These are phyloP conservation scores for Boletus eberwhitei DNA, from an alignment of 768 basidiomycete species.

Conservation along the genomic window DNA sequence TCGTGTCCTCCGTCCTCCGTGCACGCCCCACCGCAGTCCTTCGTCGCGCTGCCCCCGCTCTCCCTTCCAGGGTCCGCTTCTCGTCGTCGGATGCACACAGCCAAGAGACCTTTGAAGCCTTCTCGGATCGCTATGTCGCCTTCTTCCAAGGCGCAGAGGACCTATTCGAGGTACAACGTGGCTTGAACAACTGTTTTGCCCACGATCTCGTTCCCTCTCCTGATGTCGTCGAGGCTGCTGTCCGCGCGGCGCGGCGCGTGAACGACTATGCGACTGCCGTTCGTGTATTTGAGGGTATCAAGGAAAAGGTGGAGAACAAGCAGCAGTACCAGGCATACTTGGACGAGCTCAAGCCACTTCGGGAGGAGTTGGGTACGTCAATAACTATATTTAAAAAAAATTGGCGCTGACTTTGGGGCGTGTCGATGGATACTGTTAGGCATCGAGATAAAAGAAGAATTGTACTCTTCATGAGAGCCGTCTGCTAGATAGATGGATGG, in stretches of 20 bases:
- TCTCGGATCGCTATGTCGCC: conserved; percentile 88
- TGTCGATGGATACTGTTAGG: conserved; percentile 33
- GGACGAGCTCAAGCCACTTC: conserved; percentile 81
- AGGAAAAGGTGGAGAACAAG: conserved; percentile 98
- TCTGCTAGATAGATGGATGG: conserved; percentile 8
- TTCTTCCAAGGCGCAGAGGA: conserved; percentile 95
- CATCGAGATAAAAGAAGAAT: conserved; percentile 59
- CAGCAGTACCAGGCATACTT: conserved; percentile 92
- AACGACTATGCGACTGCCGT: conserved; percentile 98
- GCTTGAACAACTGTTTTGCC: conserved; percentile 99
- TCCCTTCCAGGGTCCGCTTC: conserved; percentile 32
- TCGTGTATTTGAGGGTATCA: conserved; percentile 91
- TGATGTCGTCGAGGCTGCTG: conserved; percentile 79
- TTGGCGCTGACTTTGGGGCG: not conserved
- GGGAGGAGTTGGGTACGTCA: conserved; percentile 84
- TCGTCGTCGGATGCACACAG: conserved; percentile 60
- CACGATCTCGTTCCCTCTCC: conserved; percentile 93
- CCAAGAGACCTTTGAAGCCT: conserved; percentile 91
- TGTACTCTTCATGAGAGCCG: conserved; percentile 45
- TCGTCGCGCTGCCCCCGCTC: conserved; percentile 45
- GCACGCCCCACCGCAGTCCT: conserved; percentile 47
- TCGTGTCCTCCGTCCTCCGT: conserved; percentile 63
- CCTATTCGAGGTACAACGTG: conserved; percentile 98
- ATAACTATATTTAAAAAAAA: too few species aligned
- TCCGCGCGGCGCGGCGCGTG: conserved; percentile 84